Conservation (phyloP, 305 asterid species). For the Solanum hybrid region DNA sequence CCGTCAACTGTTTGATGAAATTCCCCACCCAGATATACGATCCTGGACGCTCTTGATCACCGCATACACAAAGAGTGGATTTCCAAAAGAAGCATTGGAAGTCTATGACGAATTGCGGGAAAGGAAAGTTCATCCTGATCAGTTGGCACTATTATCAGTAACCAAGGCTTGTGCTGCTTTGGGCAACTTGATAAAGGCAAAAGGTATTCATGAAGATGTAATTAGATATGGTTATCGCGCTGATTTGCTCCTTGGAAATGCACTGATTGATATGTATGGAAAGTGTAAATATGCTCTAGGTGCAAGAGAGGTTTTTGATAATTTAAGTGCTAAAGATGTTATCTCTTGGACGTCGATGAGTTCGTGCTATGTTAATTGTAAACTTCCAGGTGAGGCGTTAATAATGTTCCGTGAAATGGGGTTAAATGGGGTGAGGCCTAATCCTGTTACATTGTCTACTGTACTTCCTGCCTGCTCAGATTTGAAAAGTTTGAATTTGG, state of each 20-base stretch:
- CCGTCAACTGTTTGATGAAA: slow-evolving; percentile 22
- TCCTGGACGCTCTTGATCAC: slow-evolving; percentile 20
- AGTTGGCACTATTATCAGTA: slow-evolving; percentile 15
- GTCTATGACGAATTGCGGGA: slow-evolving; percentile 7
- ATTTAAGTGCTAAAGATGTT: slow-evolving; percentile 39
- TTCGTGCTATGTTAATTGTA: slow-evolving; percentile 48
- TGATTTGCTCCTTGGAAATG: slow-evolving; percentile 55
- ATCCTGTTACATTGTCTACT: slow-evolving; percentile 45
- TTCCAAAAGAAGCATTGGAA: slow-evolving; percentile 15
- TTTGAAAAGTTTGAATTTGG: slow-evolving; percentile 39
- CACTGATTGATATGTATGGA: slow-evolving; percentile 55
- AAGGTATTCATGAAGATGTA: slow-evolving; percentile 42
- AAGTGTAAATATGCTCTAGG: slow-evolving; percentile 47
- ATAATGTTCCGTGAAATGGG: slow-evolving; percentile 39
- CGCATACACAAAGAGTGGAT: slow-evolving; percentile 11
- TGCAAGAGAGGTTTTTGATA: slow-evolving; percentile 37
- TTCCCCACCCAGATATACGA: slow-evolving; percentile 15
- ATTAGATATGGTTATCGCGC: slow-evolving; percentile 19
- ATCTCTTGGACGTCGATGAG: slow-evolving; percentile 66
- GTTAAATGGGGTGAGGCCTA: slow-evolving; percentile 32
- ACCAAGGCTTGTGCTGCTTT: slow-evolving; percentile 16
- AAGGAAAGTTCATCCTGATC: slow-evolving; percentile 13
- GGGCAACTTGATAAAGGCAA: slow-evolving; percentile 15
- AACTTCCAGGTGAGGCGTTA: slow-evolving; percentile 34
- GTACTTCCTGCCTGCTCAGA: slow-evolving; percentile 62